Percentiles rank a stretch among this genome's conserved stretches.
Evolutionary conservation across 108 stramenopile species (phyloP).

Genomic region (Discostella pseudostelligera): DNA sequence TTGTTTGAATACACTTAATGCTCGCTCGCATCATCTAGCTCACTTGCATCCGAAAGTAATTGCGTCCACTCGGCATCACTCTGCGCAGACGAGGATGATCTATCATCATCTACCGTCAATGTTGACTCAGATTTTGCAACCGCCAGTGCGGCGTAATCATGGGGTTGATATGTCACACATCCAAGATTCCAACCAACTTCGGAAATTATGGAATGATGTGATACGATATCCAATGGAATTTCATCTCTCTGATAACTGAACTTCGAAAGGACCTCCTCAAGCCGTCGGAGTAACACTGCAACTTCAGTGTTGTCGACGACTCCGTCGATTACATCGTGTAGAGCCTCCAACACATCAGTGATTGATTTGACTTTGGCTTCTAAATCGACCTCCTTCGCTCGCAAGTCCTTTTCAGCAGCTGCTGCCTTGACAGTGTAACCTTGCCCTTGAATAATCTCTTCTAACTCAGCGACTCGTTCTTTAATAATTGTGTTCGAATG

Average conservation of each 20-base stretch:
- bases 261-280: neutral
- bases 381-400: neutral
- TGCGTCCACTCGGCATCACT: no score
- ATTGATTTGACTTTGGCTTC: neutral
- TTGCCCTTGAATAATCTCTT: neutral
- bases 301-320: neutral
- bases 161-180: no score
- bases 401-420: neutral
- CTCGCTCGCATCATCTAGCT: conserved; percentile 49
- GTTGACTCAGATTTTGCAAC: no score
- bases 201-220: no score
- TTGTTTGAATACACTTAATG: no score
- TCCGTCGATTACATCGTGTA: neutral
- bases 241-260: neutral
- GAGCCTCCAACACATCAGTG: neutral
- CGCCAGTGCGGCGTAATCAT: no score
- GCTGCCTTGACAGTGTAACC: conserved; percentile 11
- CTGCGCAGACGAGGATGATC: no score
- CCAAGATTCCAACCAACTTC: no score
- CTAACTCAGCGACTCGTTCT: neutral
- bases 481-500: no score
- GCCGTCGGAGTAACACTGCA: neutral
- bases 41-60: no score
- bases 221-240: no score
- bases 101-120: no score